A percentile compares a stretch with the other conserved stretches of the same genome.
phyloP scores from a whole-genome alignment of 495 filamentous ascomycete genomes.

The Clavariopsis aquatica region DNA sequence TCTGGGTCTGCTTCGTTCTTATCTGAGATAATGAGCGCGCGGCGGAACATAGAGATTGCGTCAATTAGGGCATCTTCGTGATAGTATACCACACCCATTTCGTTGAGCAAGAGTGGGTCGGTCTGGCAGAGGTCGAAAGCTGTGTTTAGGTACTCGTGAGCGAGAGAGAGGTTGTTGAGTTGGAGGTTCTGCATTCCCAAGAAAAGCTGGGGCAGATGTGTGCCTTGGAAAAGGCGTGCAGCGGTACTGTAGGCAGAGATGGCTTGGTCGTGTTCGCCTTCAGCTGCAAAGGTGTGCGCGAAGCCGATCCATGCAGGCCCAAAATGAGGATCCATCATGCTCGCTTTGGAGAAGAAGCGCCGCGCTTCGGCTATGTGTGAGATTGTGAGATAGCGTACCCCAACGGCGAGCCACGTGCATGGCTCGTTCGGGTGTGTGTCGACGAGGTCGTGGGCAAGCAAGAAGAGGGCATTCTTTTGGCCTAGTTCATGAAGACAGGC shows the following conservation, averaged over 20 bases:
- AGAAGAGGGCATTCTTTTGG: conserved; percentile 83
- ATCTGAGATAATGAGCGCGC: conserved; percentile 72
- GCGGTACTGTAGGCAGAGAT: conserved; percentile 98
- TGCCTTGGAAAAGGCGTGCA: conserved; percentile 92
- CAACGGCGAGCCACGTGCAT: conserved; percentile 88
- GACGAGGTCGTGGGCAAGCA: conserved; percentile 91
- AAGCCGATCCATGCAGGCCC: conserved; percentile 99
- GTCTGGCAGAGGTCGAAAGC: conserved; percentile 74
- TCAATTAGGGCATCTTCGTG: conserved; percentile 79
- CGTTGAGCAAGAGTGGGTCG: conserved; percentile 91
- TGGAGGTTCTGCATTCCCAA: conserved; percentile 98
- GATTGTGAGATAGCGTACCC: conserved; percentile 90
- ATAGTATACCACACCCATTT: conserved; percentile 91
- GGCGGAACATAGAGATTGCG: conserved; percentile 70
- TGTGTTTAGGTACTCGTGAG: conserved; percentile 91
- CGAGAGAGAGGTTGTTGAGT: conserved; percentile 89
- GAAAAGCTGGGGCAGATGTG: conserved; percentile 93
- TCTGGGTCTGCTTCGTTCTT: conserved; percentile 77
- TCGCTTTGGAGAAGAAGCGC: conserved; percentile 94
- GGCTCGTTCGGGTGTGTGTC: conserved; percentile 90
- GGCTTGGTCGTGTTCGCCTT: conserved; percentile 98
- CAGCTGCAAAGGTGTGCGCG: conserved; percentile 99
- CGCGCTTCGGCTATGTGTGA: conserved; percentile 89
- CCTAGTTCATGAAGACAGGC: conserved; percentile 88
- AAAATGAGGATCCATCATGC: conserved; percentile 95